Conservation (phyloP, 2,329 filamentous ascomycete genomes). For the Phialophora expanda region DNA sequence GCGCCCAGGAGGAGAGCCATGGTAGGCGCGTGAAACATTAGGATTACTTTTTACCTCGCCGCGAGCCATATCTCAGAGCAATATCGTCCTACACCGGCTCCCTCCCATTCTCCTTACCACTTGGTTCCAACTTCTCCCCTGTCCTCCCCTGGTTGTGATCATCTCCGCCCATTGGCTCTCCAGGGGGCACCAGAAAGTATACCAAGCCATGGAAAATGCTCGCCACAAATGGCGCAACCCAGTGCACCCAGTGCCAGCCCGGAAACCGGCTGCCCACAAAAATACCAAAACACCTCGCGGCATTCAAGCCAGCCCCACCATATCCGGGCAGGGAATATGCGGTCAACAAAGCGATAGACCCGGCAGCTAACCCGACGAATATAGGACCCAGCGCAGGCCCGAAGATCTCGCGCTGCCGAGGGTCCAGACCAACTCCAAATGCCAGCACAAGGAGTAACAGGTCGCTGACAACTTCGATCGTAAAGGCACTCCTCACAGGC, state of each 20-base stretch:
- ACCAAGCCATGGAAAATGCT: slow-evolving; percentile 43
- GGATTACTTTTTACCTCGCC: neutral
- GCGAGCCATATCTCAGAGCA: neutral
- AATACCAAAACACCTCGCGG: slow-evolving; percentile 54
- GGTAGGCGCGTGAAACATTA: slow-evolving; percentile 27
- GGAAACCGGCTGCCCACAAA: slow-evolving; percentile 46
- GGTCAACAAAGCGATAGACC: slow-evolving; percentile 47
- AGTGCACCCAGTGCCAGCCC: slow-evolving; percentile 48
- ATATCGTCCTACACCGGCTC: slow-evolving; percentile 18
- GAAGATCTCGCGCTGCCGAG: slow-evolving; percentile 56
- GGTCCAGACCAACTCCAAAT: slow-evolving; percentile 61
- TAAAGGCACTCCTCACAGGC: slow-evolving; percentile 49
- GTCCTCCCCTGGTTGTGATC: neutral
- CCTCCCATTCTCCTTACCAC: slow-evolving; percentile 20
- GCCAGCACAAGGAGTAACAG: slow-evolving; percentile 57
- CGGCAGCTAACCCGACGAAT: slow-evolving; percentile 53
- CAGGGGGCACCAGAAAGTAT: slow-evolving; percentile 42
- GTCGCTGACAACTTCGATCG: slow-evolving; percentile 55
- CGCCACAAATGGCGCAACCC: slow-evolving; percentile 45
- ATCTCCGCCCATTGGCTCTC: slow-evolving; percentile 4
- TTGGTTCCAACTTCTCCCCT: neutral
- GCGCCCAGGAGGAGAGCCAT: slow-evolving; percentile 31
- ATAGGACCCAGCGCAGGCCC: slow-evolving; percentile 57
- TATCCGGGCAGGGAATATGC: slow-evolving; percentile 51
- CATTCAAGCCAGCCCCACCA: slow-evolving; percentile 53